These are phyloP conservation scores for Microdochium trichocladiopsis DNA, from an alignment of 2,329 filamentous ascomycete genomes.

Conservation along the genomic window DNA sequence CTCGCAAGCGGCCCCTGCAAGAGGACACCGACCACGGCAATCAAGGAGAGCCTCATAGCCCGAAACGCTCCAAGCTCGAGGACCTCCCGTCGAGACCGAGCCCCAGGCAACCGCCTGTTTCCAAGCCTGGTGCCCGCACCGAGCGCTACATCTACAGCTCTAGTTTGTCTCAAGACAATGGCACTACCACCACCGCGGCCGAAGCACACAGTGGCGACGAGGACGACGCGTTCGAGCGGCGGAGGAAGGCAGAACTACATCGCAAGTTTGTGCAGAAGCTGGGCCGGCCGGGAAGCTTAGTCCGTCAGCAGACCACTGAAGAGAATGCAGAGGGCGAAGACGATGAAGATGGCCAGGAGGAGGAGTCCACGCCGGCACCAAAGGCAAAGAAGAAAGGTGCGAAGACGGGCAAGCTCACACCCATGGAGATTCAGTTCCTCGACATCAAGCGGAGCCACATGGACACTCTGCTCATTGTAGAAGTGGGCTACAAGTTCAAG, in stretches of 20 bases:
- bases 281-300: slow-evolving; percentile 75
- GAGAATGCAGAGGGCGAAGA: slow-evolving; percentile 50
- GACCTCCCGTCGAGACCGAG: slow-evolving; percentile 10
- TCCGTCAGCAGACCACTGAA: slow-evolving; percentile 45
- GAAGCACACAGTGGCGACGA: slow-evolving; percentile 32
- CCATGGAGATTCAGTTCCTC: slow-evolving; percentile 87
- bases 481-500: slow-evolving; percentile 96
- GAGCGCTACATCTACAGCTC: slow-evolving; percentile 45
- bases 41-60: slow-evolving; percentile 22
- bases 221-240: slow-evolving; percentile 41
- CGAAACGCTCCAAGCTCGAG: slow-evolving; percentile 37
- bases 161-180: slow-evolving; percentile 24
- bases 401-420: slow-evolving; percentile 76
- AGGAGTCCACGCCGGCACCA: slow-evolving; percentile 39
- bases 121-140: slow-evolving; percentile 32
- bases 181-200: slow-evolving; percentile 26
- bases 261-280: slow-evolving; percentile 84
- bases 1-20: slow-evolving; percentile 43
- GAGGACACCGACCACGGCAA: slow-evolving; percentile 38
- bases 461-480: slow-evolving; percentile 84
- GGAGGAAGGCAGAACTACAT: slow-evolving; percentile 66
- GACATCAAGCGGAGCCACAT: slow-evolving; percentile 89
- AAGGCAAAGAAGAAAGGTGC: slow-evolving; percentile 60
- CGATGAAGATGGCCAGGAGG: slow-evolving; percentile 48
- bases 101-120: slow-evolving; percentile 9